Base-by-base conservation (phyloP, 1,284 basidiomycete genomes). In the Papiliotrema flavescens region DNA sequence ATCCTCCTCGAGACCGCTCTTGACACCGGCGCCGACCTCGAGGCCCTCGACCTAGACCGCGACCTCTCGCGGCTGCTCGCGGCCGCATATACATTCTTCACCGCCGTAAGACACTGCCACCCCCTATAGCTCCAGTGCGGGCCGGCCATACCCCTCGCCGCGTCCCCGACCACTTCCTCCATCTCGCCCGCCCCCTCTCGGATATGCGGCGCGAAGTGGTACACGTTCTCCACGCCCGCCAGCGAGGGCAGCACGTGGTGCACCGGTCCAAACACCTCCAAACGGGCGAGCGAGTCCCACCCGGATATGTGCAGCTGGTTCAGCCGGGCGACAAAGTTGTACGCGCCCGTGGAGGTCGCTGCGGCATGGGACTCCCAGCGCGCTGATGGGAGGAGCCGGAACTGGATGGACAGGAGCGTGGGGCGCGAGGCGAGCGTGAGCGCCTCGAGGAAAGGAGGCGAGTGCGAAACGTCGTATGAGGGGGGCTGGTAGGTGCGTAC, bases 151-250 rank as follows among this genome's bases (percentile, higher is more conserved):
- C 58, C 57, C 1, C 15, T 35, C 35, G 46, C 23, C 4, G 46
- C 13, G 13, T 5, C 17, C 6, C n/a, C 17, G 6, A 8, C 17
- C 41, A 54, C 14, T 47, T 32, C 6, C 40, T 28, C 7, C 44
- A 23, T 13, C 46, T 43, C 8, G 32, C 17, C 9, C 46, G 53
- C n/a, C 19, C 60, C 49, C 9, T 55, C 54, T 2, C 57, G 41
- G 39, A 61, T 50, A 52, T 66, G 67, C 1, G 67, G 62, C 2
- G 62, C 60, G 51, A 71, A 71, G 49, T 67, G 56, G 53, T 70
- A 71, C 14, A 54, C 42, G 51, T 71, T 71, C 19, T 24, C 20
- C 20, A 56, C 56, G 11, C 48, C 55, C 8, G 42, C 49, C 0
- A 71, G 45, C 9, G 56, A 53, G 13, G 69, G 67, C 11, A 64